A percentile compares a stretch with the other conserved stretches of the same genome.
Evolutionary conservation across 192 early-diverging fungal genomes (phyloP).

Genomic region (Coemansia sp.): DNA sequence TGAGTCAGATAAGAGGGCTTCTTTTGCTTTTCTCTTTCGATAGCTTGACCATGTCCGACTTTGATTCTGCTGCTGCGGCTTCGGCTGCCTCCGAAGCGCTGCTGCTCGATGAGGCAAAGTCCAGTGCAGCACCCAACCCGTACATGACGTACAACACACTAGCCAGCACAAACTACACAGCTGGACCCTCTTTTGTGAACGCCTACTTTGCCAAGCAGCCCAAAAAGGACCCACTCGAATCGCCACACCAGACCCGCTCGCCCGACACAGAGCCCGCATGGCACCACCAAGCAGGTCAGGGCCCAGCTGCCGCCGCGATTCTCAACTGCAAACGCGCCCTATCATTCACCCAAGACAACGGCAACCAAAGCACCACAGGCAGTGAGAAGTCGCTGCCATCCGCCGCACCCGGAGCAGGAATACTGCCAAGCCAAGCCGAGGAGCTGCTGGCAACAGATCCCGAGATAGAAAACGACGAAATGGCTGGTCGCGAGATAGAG

Average conservation of each 20-base stretch:
- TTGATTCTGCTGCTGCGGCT: background rate
- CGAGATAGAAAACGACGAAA: slow-evolving; percentile 16
- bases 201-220: slow-evolving; percentile 13
- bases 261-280: background rate
- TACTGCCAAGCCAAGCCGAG: background rate
- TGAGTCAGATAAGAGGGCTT: background rate
- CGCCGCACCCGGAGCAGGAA: background rate
- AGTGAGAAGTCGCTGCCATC: background rate
- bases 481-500: slow-evolving; percentile 26
- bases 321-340: slow-evolving; percentile 15
- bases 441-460: background rate
- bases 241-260: background rate
- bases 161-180: slow-evolving; percentile 13
- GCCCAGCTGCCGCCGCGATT: slow-evolving; percentile 22
- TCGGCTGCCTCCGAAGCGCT: background rate
- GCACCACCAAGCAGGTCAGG: background rate
- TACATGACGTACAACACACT: slow-evolving; percentile 17
- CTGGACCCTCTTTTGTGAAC: slow-evolving; percentile 18
- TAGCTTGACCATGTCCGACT: background rate
- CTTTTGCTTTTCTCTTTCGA: background rate
- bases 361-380: background rate
- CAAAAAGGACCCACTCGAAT: background rate
- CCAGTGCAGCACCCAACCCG: background rate
- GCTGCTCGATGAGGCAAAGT: slow-evolving; percentile 4
- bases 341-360: background rate